Percentiles rank a stretch among this genome's conserved stretches.
Evolutionary conservation across 2,329 filamentous ascomycete species (phyloP).

Genomic region (Aspergillus oerlinghausenensis): DNA sequence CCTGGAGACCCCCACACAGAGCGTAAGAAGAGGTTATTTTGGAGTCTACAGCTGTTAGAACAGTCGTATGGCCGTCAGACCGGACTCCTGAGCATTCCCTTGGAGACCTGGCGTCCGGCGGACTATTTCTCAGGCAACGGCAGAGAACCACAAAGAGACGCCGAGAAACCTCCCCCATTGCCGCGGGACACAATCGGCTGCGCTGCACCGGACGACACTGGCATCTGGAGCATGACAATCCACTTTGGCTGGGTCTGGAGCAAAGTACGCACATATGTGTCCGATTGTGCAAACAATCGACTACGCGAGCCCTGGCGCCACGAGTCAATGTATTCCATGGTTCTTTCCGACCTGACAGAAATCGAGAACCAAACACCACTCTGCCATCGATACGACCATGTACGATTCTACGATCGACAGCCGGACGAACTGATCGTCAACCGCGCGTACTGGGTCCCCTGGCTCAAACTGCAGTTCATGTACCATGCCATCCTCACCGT

Average conservation of each 20-base stretch:
- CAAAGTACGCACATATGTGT: slow-evolving; percentile 42
- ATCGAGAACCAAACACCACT: slow-evolving; percentile 44
- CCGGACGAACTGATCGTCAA: slow-evolving; percentile 44
- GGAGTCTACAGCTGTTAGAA: slow-evolving; percentile 49
- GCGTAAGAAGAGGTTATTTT: slow-evolving; percentile 49
- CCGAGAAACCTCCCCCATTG: slow-evolving; percentile 39
- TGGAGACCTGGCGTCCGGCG: slow-evolving; percentile 38
- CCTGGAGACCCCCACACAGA: slow-evolving; percentile 35
- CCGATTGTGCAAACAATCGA: slow-evolving; percentile 45
- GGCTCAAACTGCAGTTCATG: slow-evolving; percentile 52
- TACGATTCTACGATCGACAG: slow-evolving; percentile 50
- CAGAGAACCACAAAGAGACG: slow-evolving; percentile 19
- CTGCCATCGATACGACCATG: slow-evolving; percentile 51
- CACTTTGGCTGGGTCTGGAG: slow-evolving; percentile 53
- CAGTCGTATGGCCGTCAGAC: slow-evolving; percentile 48
- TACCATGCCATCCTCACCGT: slow-evolving; percentile 51
- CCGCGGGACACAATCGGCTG: slow-evolving; percentile 45
- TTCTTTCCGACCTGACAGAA: slow-evolving; percentile 50
- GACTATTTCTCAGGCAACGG: slow-evolving; percentile 22
- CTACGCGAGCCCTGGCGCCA: slow-evolving; percentile 50
- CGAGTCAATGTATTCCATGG: slow-evolving; percentile 49
- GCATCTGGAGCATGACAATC: slow-evolving; percentile 49
- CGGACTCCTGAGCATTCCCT: slow-evolving; percentile 41
- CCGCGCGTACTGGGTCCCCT: slow-evolving; percentile 49
- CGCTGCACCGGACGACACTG: slow-evolving; percentile 37